Conservation (phyloP, 495 filamentous ascomycete genomes). For the Penicillium cosmopolitanum region DNA sequence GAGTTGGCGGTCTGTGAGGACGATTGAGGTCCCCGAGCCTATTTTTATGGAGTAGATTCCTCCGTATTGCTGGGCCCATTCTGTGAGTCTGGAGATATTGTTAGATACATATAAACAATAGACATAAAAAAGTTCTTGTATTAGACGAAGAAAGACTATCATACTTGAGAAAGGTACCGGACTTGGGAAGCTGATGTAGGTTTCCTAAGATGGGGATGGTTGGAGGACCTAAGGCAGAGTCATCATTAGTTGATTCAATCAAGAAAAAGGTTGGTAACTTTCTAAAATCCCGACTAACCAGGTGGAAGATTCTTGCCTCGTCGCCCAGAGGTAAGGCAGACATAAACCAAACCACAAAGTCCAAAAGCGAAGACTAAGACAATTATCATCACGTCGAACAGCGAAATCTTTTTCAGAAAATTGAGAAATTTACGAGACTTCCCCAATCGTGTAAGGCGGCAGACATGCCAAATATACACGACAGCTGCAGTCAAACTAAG, state of each 20-base stretch:
- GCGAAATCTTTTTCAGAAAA: too few relatives aligned
- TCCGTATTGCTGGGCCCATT: slow-evolving; percentile 12
- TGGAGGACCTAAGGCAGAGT: neutral
- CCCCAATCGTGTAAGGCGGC: neutral
- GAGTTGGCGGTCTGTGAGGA: slow-evolving; percentile 41
- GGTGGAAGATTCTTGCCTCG: neutral
- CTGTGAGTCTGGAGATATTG: slow-evolving; percentile 5
- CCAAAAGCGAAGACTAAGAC: neutral
- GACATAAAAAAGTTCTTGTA: too few relatives aligned
- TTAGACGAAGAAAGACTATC: too few relatives aligned
- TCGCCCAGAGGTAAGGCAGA: neutral
- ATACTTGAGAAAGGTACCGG: neutral
- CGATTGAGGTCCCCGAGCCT: slow-evolving; percentile 9
- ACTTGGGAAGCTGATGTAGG: neutral
- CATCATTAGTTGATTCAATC: too few relatives aligned
- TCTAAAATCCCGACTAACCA: neutral
- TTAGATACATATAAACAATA: too few relatives aligned
- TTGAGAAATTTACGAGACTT: too few relatives aligned
- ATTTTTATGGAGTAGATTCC: slow-evolving; percentile 10
- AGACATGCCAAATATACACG: neutral
- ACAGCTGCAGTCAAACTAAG: slow-evolving; percentile 1
- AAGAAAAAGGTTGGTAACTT: too few relatives aligned
- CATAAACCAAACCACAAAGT: neutral
- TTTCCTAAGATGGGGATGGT: slow-evolving; percentile 2
- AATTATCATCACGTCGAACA: neutral